phyloP scores from a whole-genome alignment of 805 yeast species.

The Metschnikowia corniflorae region DNA sequence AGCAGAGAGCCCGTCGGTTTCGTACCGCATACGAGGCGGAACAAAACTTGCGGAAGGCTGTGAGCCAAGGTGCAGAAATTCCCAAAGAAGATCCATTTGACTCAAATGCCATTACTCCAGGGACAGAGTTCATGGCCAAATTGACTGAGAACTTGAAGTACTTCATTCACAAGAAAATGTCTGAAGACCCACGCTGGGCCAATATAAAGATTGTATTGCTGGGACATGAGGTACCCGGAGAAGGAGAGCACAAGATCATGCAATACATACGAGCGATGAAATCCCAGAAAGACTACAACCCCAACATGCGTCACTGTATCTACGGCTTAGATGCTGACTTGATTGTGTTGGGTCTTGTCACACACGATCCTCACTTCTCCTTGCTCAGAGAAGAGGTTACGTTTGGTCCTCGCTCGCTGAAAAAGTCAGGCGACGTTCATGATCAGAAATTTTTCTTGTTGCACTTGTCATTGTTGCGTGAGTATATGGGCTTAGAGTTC shows the following conservation, averaged over 20 bases:
- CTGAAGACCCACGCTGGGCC: constrained; percentile 86
- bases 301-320: constrained; percentile 86
- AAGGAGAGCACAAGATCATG: constrained; percentile 98
- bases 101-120: constrained; percentile 92
- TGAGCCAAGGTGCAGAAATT: constrained; percentile 64
- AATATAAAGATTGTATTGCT: constrained; percentile 70
- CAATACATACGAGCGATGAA: constrained; percentile 78
- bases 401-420: constrained; percentile 58
- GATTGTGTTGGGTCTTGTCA: constrained; percentile 85
- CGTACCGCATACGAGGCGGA: constrained; percentile 93
- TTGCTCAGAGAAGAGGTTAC: constrained; percentile 91
- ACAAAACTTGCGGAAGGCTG: constrained; percentile 67
- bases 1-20: constrained; percentile 93
- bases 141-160: constrained; percentile 78
- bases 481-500: constrained; percentile 86
- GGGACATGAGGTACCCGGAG: constrained; percentile 97
- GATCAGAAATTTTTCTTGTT: constrained; percentile 79
- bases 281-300: constrained; percentile 67
- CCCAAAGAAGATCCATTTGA: constrained; percentile 88
- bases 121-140: constrained; percentile 93
- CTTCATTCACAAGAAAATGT: constrained; percentile 81
- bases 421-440: constrained; percentile 48
- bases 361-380: constrained; percentile 95
- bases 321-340: constrained; percentile 96
- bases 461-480: constrained; percentile 85